Base-by-base conservation (phyloP, 257 asterid genomes). In the Perilla frutescens region DNA sequence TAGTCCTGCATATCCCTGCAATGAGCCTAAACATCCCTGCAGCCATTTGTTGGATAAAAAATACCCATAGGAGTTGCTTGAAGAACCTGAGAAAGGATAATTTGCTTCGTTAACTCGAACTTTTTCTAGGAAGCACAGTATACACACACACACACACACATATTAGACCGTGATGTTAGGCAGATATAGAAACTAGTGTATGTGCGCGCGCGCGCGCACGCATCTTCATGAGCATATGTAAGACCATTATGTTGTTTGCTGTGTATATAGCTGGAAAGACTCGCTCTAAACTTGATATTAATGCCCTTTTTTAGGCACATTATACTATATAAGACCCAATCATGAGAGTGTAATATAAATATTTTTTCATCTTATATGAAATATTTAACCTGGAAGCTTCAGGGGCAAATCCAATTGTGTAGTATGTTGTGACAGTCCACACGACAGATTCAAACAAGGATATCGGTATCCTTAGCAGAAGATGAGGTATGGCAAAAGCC, bases 31-130 rank as follows among this genome's bases (percentile, higher is more conserved):
- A 87, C 39, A 84, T 10, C n/a, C 88, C 96, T 7, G 86, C 79
- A 41, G 93, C 93, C 96, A 84, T 84, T 67, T 90, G 96, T 75
- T 90, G 96, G 82, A 90, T 86, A 51, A 76, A 67, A 67, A 90
- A 86, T 5, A 84, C 76, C 73, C 82, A 51, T 53, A 90, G 45
- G 2, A 84, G 73, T 40, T 87, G 90, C 87, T 86, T 86, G 80
- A 87, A 84, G 77, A 90, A 90, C 75, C 93, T 89, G 87, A 43
- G 41, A 44, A 77, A 11, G 15, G 37, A 48, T 6, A 55, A 39
- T 4, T 15, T 75, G 3, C 53, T 50, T 44, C 37, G 14, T 7
- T 34, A 34, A 34, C 37, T 34, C 37, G 0, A 20, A 20, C 37
- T 34, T 34, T 4, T 34, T 34, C 37, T 34, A 34, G 37, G 37